A percentile compares a stretch with the other conserved stretches of the same genome.
Evolutionary conservation across 108 stramenopile species (phyloP).

Genomic region (Cyclotella baltica): DNA sequence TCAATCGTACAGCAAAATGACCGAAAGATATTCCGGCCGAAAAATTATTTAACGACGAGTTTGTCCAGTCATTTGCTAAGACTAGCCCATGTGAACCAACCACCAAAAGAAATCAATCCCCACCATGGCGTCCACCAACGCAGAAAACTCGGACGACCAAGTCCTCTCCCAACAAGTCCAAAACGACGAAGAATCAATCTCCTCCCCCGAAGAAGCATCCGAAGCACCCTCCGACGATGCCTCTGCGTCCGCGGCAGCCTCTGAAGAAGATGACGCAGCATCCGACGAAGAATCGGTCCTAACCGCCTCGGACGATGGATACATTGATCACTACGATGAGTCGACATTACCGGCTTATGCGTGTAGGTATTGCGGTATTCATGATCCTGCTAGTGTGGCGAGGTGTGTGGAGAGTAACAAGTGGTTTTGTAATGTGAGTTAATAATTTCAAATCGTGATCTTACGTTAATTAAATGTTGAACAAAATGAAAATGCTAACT

Average conservation of each 20-base stretch:
- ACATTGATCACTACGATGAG: slow-evolving; percentile 84
- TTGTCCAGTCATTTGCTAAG: too few species aligned
- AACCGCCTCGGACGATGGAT: slow-evolving; percentile 60
- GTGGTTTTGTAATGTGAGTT: slow-evolving; percentile 96
- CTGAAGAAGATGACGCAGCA: slow-evolving; percentile 54
- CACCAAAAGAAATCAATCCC: too few species aligned
- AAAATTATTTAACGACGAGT: too few species aligned
- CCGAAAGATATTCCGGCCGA: too few species aligned
- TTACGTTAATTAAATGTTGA: too few species aligned
- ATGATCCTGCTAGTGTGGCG: slow-evolving; percentile 95
- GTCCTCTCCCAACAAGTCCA: neutral
- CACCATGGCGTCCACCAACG: neutral
- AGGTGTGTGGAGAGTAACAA: slow-evolving; percentile 93
- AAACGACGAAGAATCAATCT: slow-evolving; percentile 27
- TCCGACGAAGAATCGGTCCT: slow-evolving; percentile 57
- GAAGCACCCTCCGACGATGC: too few species aligned
- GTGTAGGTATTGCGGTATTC: slow-evolving; percentile 97
- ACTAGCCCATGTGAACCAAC: too few species aligned
- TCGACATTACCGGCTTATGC: slow-evolving; percentile 85
- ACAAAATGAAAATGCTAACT: too few species aligned
- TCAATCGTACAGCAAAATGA: too few species aligned
- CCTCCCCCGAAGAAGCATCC: too few species aligned
- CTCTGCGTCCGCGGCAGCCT: too few species aligned
- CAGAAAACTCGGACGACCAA: neutral
- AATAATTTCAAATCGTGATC: too few species aligned